Evolutionary conservation across 768 basidiomycete genomes (phyloP).

Genomic region (Amanita thiersii): DNA sequence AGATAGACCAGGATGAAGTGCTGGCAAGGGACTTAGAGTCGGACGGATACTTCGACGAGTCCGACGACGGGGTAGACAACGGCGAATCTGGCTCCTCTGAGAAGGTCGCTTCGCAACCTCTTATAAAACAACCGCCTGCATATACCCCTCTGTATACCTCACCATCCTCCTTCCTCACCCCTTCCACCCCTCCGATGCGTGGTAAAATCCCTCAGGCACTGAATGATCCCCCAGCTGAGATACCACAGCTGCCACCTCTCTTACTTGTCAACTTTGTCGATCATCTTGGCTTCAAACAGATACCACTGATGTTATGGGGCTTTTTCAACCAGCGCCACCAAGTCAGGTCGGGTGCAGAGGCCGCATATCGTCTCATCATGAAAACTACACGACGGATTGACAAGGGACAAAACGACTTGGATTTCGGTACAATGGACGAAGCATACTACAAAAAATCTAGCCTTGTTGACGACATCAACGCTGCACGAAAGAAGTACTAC

Average conservation of each 20-base stretch:
- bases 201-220: conserved; percentile 18
- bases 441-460: conserved; percentile 57
- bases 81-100: conserved; percentile 11
- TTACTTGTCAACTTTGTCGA: conserved; percentile 69
- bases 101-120: conserved; percentile 12
- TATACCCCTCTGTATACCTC: conserved; percentile 17
- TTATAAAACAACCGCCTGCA: conserved; percentile 15
- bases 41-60: conserved; percentile 77
- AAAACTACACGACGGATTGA: conserved; percentile 30
- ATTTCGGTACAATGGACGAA: conserved; percentile 67
- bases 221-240: conserved; percentile 39
- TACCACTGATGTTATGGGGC: conserved; percentile 85
- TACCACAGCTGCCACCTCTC: conserved; percentile 75
- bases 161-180: conserved; percentile 26
- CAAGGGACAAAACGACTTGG: conserved; percentile 45
- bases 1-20: conserved; percentile 62
- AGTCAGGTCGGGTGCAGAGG: conserved; percentile 75
- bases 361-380: conserved; percentile 68
- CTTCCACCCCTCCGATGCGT: conserved; percentile 10
- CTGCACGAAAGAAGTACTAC: conserved; percentile 73
- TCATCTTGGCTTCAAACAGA: conserved; percentile 72
- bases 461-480: conserved; percentile 50
- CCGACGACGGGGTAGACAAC: conserved; percentile 23
- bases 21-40: conserved; percentile 59
- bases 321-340: conserved; percentile 87